These are phyloP conservation scores for Amaranthus hypochondriacus DNA, from an alignment of 148 eudicot genomes.

Conservation along the genomic window DNA sequence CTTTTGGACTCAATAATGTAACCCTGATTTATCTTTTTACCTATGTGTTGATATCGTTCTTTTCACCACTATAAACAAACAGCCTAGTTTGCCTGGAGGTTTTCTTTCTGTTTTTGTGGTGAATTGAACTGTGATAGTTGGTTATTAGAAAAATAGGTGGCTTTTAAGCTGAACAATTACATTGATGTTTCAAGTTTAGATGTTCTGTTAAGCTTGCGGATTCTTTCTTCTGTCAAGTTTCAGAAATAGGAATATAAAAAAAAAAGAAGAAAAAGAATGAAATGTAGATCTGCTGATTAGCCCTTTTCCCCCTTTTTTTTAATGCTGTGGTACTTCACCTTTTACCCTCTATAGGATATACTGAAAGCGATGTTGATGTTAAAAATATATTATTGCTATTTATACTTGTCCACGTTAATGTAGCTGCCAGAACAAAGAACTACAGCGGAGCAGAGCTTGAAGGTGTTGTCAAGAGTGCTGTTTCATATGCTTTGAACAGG, in stretches of 20 bases:
- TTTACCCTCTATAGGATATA: background rate
- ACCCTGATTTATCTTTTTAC: too few relatives aligned
- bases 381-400: background rate
- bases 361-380: background rate
- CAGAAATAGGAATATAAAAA: background rate
- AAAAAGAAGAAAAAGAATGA: background rate
- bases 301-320: background rate
- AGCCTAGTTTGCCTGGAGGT: background rate
- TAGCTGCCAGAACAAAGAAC: slow-evolving; percentile 95
- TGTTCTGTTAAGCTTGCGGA: slow-evolving; percentile 1
- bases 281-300: background rate
- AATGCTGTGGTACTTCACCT: background rate
- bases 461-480: slow-evolving; percentile 99
- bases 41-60: too few relatives aligned
- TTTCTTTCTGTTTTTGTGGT: background rate
- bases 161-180: background rate
- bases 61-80: too few relatives aligned
- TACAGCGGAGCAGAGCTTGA: slow-evolving; percentile 99
- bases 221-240: background rate
- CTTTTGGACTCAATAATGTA: too few relatives aligned
- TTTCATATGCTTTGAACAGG: slow-evolving; percentile 86
- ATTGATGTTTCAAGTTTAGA: background rate
- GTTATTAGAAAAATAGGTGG: background rate
- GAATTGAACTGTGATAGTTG: background rate
- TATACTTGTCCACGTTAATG: slow-evolving; percentile 17